phyloP scores from a whole-genome alignment of 495 filamentous ascomycete species.

The Terfezia claveryi region DNA sequence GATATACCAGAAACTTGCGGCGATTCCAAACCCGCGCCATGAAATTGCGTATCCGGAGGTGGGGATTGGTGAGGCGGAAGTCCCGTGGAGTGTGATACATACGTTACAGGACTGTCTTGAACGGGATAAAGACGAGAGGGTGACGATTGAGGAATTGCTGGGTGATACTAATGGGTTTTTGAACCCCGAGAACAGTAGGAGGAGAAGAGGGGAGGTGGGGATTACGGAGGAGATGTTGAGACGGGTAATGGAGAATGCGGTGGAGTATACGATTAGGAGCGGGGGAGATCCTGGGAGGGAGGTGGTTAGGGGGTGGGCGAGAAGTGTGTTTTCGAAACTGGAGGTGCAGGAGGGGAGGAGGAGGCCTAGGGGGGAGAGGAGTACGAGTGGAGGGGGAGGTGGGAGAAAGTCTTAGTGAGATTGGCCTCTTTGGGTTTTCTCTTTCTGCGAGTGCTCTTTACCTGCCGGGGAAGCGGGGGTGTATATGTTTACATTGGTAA shows the following conservation, averaged over 20 bases:
- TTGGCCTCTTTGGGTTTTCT: too few relatives aligned
- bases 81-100: slow-evolving; percentile 46
- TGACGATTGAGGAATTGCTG: slow-evolving; percentile 57
- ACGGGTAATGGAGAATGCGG: slow-evolving; percentile 42
- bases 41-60: slow-evolving; percentile 56
- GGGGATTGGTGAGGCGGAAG: slow-evolving; percentile 48
- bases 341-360: neutral
- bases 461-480: too few relatives aligned
- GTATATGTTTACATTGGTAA: too few relatives aligned
- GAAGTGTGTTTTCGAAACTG: slow-evolving; percentile 15
- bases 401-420: too few relatives aligned
- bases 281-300: slow-evolving; percentile 35
- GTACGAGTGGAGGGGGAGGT: too few relatives aligned
- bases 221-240: slow-evolving; percentile 42
- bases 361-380: neutral
- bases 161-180: slow-evolving; percentile 53
- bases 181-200: slow-evolving; percentile 37
- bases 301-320: slow-evolving; percentile 39
- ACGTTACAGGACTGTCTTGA: slow-evolving; percentile 63
- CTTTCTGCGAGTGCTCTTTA: too few relatives aligned
- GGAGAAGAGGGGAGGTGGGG: slow-evolving; percentile 31
- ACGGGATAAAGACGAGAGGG: slow-evolving; percentile 53
- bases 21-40: slow-evolving; percentile 75
- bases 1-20: slow-evolving; percentile 48
- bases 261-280: slow-evolving; percentile 35